Percentiles rank a stretch among this genome's conserved stretches.
These are phyloP conservation scores for Lolium rigidum DNA, from an alignment of 176 grass and related monocot species.

Conservation along the genomic window DNA sequence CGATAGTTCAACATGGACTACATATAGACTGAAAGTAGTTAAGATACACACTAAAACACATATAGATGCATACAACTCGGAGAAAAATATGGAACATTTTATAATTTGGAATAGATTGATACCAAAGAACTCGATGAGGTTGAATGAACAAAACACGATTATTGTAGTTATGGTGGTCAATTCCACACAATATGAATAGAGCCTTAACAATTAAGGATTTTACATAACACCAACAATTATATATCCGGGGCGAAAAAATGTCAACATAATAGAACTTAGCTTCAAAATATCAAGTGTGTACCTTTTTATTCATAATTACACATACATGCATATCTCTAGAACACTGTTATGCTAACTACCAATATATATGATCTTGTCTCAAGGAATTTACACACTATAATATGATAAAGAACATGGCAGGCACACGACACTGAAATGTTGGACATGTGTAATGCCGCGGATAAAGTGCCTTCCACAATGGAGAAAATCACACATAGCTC, in stretches of 20 bases:
- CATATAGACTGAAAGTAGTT: no score
- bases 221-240: not conserved
- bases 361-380: not conserved
- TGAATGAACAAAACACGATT: not conserved
- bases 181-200: not conserved
- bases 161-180: not conserved
- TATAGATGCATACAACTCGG: no score
- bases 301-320: not conserved
- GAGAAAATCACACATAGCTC: slow-evolving; percentile 43
- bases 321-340: not conserved
- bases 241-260: not conserved
- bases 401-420: not conserved
- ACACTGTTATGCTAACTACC: not conserved
- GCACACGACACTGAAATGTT: not conserved
- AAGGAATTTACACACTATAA: not conserved
- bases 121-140: not conserved
- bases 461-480: not conserved
- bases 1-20: no score
- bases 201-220: not conserved
- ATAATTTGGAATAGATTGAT: not conserved
- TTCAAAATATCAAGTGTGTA: not conserved
- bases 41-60: no score
- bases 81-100: no score
- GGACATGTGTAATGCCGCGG: no score
- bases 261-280: not conserved